Conservation (phyloP, 2,329 filamentous ascomycete species). For the Fusarium proliferatum region DNA sequence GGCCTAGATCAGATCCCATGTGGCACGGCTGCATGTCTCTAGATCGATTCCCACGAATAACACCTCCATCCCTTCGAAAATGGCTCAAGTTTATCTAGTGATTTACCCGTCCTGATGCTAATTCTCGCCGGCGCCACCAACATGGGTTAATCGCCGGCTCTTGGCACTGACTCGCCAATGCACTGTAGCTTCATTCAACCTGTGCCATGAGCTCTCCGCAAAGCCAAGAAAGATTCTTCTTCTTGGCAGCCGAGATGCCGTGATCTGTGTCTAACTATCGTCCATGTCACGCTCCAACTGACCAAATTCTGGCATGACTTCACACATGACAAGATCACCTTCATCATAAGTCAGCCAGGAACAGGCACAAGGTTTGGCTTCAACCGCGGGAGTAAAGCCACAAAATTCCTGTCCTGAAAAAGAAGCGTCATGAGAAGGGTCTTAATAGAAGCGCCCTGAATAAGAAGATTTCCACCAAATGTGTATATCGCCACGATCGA, state of each 20-base stretch:
- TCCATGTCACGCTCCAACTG: not conserved
- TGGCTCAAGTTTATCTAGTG: constrained; percentile 22
- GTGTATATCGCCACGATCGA: not conserved
- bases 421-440: too few species aligned
- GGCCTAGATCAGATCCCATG: constrained; percentile 14
- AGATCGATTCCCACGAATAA: constrained; percentile 27
- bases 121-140: constrained; percentile 12
- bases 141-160: constrained; percentile 20
- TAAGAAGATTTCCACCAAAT: not conserved
- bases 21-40: constrained; percentile 30
- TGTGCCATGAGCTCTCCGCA: not conserved
- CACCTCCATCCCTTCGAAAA: constrained; percentile 1
- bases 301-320: not conserved
- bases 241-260: constrained; percentile 36
- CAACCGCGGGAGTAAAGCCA: constrained; percentile 29
- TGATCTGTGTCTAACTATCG: constrained; percentile 14
- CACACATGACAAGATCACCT: not conserved
- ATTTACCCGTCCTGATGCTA: constrained; percentile 18
- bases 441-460: too few species aligned
- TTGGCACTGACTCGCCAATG: constrained; percentile 25
- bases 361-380: constrained; percentile 23
- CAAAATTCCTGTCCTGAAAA: constrained; percentile 24
- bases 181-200: not conserved
- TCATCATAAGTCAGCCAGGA: constrained; percentile 17
- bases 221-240: constrained; percentile 10